Evolutionary conservation across 2,329 filamentous ascomycete genomes (phyloP).

Genomic region (Calycina marina): DNA sequence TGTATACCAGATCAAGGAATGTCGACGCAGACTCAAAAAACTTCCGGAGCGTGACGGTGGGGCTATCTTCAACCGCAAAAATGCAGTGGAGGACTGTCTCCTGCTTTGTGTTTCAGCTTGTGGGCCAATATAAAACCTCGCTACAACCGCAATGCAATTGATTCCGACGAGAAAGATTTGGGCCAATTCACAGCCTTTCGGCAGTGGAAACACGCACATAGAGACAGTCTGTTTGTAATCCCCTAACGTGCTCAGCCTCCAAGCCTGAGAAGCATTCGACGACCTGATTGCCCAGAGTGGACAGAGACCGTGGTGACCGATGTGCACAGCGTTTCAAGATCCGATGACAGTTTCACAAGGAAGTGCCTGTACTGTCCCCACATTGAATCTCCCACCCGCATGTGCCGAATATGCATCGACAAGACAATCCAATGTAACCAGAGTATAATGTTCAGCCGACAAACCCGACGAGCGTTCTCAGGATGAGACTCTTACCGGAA

Average conservation of each 20-base stretch:
- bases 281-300: conserved; percentile 13
- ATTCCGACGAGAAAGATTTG: conserved; percentile 42
- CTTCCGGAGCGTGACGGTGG: conserved; percentile 20
- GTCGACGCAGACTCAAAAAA: conserved; percentile 7
- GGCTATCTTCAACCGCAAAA: conserved; percentile 13
- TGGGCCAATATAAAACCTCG: conserved; percentile 33
- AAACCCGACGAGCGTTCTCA: conserved; percentile 62
- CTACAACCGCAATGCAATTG: conserved; percentile 30
- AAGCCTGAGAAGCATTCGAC: conserved; percentile 8
- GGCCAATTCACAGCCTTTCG: conserved; percentile 12
- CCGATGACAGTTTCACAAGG: conserved; percentile 33
- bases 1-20: conserved; percentile 7
- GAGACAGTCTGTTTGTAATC: conserved; percentile 23
- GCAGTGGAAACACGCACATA: conserved; percentile 16
- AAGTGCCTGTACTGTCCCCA: conserved; percentile 29
- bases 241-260: conserved; percentile 20
- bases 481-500: conserved; percentile 58
- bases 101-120: conserved; percentile 24
- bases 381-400: conserved; percentile 23
- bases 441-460: conserved; percentile 51
- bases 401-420: conserved; percentile 26
- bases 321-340: conserved; percentile 24
- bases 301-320: conserved; percentile 16
- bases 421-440: conserved; percentile 46
- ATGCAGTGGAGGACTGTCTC: conserved; percentile 14